phyloP scores from a whole-genome alignment of 495 filamentous ascomycete genomes.

The Cercophora scortea region DNA sequence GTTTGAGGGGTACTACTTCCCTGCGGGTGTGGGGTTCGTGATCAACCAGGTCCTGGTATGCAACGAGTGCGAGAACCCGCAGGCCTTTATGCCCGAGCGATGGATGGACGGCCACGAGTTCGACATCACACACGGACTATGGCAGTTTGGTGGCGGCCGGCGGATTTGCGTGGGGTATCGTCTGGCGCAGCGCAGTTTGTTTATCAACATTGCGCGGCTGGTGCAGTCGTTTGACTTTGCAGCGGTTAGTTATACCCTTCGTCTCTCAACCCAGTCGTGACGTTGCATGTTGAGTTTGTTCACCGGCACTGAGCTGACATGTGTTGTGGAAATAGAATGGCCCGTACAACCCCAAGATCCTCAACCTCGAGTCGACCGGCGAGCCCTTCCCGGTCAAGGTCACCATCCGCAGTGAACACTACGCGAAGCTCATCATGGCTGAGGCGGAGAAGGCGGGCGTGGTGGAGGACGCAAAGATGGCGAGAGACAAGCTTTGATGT shows the following conservation, averaged over 20 bases:
- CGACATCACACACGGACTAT: constrained; percentile 15
- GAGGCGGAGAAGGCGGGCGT: not conserved
- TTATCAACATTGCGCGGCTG: constrained; percentile 35
- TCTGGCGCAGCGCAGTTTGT: constrained; percentile 34
- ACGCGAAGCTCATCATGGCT: not conserved
- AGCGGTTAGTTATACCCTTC: not conserved
- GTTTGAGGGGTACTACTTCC: constrained; percentile 44
- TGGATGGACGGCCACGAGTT: constrained; percentile 34
- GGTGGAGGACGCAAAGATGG: not conserved
- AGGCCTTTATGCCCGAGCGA: constrained; percentile 39
- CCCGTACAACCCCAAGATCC: constrained; percentile 1
- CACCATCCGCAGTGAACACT: not conserved
- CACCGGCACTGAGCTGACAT: not conserved
- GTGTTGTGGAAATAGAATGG: constrained; percentile 5
- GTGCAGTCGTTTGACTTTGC: constrained; percentile 34
- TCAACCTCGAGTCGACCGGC: constrained; percentile 1
- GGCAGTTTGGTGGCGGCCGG: constrained; percentile 32
- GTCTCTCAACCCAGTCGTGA: not conserved
- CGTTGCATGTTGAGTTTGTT: not conserved
- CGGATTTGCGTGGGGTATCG: constrained; percentile 41
- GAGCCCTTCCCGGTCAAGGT: constrained; percentile 10
- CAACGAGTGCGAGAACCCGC: constrained; percentile 20
- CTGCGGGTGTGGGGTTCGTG: constrained; percentile 31
- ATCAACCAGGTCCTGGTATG: constrained; percentile 27
- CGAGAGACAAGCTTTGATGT: not conserved